Conservation (phyloP, 345 rosid species). For the Eucalyptus decipiens region DNA sequence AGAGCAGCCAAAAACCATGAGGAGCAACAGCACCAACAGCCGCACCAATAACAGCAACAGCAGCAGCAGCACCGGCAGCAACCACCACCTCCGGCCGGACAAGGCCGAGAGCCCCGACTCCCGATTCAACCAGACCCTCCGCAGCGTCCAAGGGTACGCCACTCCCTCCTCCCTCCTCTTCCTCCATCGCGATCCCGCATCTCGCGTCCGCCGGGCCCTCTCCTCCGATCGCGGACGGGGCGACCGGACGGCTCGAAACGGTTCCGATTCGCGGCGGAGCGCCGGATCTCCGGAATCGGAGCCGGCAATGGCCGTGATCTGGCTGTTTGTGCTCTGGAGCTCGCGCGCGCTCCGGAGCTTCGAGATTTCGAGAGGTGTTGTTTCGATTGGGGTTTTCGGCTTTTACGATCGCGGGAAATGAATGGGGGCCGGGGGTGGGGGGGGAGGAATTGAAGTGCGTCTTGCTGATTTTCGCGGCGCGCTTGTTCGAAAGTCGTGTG, state of each 20-base stretch:
- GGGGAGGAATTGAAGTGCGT: not conserved
- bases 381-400: not conserved
- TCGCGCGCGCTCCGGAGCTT: not conserved
- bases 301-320: not conserved
- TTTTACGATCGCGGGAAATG: not conserved
- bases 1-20: not conserved
- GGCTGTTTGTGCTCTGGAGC: not conserved
- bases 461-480: not conserved
- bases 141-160: slow-evolving; percentile 77
- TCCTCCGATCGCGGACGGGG: not conserved
- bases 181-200: not conserved
- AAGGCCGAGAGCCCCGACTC: slow-evolving; percentile 48
- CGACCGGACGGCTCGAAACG: not conserved
- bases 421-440: not conserved
- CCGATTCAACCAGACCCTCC: slow-evolving; percentile 83
- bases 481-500: not conserved
- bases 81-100: slow-evolving; percentile 9
- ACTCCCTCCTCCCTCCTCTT: not conserved
- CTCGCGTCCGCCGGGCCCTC: not conserved
- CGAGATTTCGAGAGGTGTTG: not conserved
- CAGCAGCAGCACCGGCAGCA: not conserved
- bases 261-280: not conserved
- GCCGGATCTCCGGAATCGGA: not conserved
- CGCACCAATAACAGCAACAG: slow-evolving; percentile 8
- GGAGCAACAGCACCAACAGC: slow-evolving; percentile 15